Conservation (phyloP, 306 rosid species). For the Malus orientalis region DNA sequence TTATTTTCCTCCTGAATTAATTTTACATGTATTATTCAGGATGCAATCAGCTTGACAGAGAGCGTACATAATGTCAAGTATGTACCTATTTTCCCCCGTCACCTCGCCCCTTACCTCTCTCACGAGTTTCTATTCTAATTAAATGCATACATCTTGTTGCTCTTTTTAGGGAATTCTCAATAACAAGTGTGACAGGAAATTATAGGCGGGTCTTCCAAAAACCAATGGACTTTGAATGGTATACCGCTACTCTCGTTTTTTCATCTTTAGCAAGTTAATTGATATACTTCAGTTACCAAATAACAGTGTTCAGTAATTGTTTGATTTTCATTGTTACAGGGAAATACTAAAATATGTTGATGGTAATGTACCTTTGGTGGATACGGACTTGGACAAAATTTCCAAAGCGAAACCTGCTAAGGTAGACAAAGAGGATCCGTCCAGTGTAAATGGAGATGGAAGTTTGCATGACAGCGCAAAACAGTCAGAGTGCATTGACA, state of each 20-base stretch:
- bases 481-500: constrained; percentile 21
- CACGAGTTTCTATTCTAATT: constrained; percentile 6
- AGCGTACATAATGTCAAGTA: constrained; percentile 74
- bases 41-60: constrained; percentile 57
- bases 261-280: background rate
- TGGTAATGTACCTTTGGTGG: constrained; percentile 53
- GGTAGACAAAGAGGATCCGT: constrained; percentile 8
- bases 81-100: background rate
- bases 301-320: background rate
- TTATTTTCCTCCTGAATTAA: constrained; percentile 3
- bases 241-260: background rate
- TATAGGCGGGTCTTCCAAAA: constrained; percentile 83
- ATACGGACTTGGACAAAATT: constrained; percentile 75
- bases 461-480: constrained; percentile 16
- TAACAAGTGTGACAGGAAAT: constrained; percentile 78
- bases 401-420: constrained; percentile 29
- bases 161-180: constrained; percentile 77
- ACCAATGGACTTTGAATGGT: constrained; percentile 78
- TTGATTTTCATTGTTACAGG: constrained; percentile 42
- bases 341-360: constrained; percentile 64
- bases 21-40: constrained; percentile 40
- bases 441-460: background rate
- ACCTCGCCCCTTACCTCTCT: background rate
- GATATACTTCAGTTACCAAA: background rate
- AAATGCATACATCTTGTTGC: background rate